Evolutionary conservation across 805 yeast genomes (phyloP).

Genomic region (Nakazawaea sp.): DNA sequence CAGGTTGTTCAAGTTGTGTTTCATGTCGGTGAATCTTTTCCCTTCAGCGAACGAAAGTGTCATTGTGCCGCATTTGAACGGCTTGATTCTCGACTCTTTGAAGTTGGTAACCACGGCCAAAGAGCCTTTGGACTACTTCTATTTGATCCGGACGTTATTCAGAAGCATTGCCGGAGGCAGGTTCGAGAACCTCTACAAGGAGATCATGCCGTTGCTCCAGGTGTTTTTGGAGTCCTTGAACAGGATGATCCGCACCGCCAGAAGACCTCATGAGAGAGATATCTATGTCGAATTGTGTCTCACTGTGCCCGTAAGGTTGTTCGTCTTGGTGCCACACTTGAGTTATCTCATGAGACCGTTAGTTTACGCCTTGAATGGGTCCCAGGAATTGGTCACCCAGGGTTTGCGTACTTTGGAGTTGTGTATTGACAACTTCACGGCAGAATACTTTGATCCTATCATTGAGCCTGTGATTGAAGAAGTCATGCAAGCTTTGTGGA

Average conservation of each 20-base stretch:
- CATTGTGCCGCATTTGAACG: slow-evolving; percentile 79
- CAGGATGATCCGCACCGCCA: slow-evolving; percentile 72
- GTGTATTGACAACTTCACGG: slow-evolving; percentile 93
- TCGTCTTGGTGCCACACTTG: slow-evolving; percentile 89
- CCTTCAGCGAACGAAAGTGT: slow-evolving; percentile 86
- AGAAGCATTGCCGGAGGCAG: slow-evolving; percentile 96
- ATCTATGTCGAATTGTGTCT: slow-evolving; percentile 91
- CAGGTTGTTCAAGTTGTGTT: slow-evolving; percentile 83
- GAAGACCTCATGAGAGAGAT: slow-evolving; percentile 87
- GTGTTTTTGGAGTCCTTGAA: slow-evolving; percentile 81
- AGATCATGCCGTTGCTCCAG: slow-evolving; percentile 86
- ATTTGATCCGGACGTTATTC: slow-evolving; percentile 80
- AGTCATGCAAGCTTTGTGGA: slow-evolving; percentile 90
- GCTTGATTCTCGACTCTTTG: slow-evolving; percentile 73
- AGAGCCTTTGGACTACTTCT: slow-evolving; percentile 87
- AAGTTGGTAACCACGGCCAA: slow-evolving; percentile 76
- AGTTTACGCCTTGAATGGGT: slow-evolving; percentile 83
- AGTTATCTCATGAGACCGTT: slow-evolving; percentile 86
- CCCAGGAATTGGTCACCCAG: slow-evolving; percentile 88
- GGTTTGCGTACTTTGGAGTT: slow-evolving; percentile 92
- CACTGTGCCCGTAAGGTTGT: slow-evolving; percentile 91
- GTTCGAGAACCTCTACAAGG: slow-evolving; percentile 87
- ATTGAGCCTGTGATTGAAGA: slow-evolving; percentile 94
- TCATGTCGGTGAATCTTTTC: slow-evolving; percentile 91
- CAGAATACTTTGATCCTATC: slow-evolving; percentile 95